A percentile compares a stretch with the other conserved stretches of the same genome.
These are phyloP conservation scores for Mycena leptocephala DNA, from an alignment of 768 basidiomycete species.

Conservation along the genomic window DNA sequence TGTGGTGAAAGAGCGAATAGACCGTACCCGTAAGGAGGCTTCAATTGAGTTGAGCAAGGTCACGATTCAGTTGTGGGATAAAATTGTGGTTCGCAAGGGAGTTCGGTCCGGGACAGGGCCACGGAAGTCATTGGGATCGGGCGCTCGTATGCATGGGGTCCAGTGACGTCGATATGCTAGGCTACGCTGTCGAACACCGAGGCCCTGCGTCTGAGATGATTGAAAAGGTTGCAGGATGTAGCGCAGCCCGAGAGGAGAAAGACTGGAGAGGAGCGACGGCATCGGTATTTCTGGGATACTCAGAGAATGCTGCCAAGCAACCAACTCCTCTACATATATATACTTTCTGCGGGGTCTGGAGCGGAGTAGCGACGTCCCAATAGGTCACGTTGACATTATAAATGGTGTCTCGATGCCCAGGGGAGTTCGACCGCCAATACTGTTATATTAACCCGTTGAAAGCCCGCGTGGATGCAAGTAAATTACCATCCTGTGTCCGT, in stretches of 20 bases:
- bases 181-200: neutral
- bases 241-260: neutral
- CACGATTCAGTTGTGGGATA: neutral
- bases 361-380: no score
- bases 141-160: neutral
- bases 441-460: no score
- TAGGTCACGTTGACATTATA: no score
- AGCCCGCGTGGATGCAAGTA: no score
- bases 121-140: neutral
- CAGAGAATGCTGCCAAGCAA: no score
- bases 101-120: constrained; percentile 6
- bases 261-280: neutral
- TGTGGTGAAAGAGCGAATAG: neutral
- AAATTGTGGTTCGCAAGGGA: neutral
- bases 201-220: neutral
- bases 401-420: no score
- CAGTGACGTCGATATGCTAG: neutral
- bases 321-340: no score
- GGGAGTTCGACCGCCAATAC: no score
- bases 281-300: neutral
- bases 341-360: no score
- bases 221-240: neutral
- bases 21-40: neutral
- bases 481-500: no score
- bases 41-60: neutral